Evolutionary conservation across 164 flowering plant genomes (phyloP), one percentile per base, ranked within the genome.

Genomic region (Stephania japonica): DNA sequence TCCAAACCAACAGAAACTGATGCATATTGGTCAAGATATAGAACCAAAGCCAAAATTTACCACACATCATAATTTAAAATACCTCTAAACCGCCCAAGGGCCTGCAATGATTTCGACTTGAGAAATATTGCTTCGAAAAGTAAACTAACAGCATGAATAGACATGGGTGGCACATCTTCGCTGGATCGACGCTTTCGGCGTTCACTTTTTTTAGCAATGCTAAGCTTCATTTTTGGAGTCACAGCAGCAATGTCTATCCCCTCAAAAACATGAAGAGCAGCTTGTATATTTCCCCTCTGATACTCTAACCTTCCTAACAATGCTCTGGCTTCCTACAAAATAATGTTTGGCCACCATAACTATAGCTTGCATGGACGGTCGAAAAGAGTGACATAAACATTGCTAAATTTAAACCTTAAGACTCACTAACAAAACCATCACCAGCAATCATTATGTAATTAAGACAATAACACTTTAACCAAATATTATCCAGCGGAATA

Each of bases 291-390:
- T 59, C 99, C 99, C 75, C 86, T 87, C 72, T 90, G 93, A 84
- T 86, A 95, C 84, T 93, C 98, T 18, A 90, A 89, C 76, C 97
- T 84, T 76, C 99, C 99, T 64, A 93, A 72, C 73, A 95, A 81
- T 44, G 98, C 96, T 83, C 99, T 88, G 11, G 98, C 98, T 83
- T 91, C 98, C 99, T 95, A 64, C 23, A 83, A 62, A 78, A 73
- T 61, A 68, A 41, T 75, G 26, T 25, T 59, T 19, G 25, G 64
- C 3, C 25, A n/a, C 27, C 49, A 12, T 6, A 42, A 19, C 18
- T n/a, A 42, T 25, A 23, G 50, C 25, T 41, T 43, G 3, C 12
- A 14, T 3, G 56, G 50, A 19, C 21, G 47, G 25, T 69, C 9
- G 47, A 19, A 59, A 47, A 47, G 53, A 12, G 16, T 47, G 53